Base-by-base conservation (phyloP, 2,329 filamentous ascomycete species). In the Diaporthe citrichinensis region DNA sequence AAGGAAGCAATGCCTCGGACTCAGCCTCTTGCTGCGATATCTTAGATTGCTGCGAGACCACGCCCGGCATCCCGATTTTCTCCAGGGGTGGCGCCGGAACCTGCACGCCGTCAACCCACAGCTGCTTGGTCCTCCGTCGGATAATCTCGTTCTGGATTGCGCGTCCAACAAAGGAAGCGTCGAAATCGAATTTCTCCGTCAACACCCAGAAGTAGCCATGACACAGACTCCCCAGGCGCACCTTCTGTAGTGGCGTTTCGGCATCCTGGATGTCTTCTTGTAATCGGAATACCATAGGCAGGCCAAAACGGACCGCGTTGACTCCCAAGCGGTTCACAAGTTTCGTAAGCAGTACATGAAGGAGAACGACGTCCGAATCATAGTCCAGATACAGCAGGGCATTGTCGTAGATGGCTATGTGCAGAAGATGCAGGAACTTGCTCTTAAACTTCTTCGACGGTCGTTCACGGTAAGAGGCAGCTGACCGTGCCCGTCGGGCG, bases 151-250 rank as follows among this genome's bases (percentile, higher is more conserved):
- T 92, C 73, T 93, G 90, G 46, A 98, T 92, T 10, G 92, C 91
- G 71, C 89, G 89, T 10, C 95, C 95, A 25, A 94, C 88, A 0
- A 88, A 87, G 0, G 93, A 92, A 9, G 88, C 88, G 72, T 96
- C 93, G 77, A 97, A 93, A 61, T 94, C 90, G 77, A 98, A 96
- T 73, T 91, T 92, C 75, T 96, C 93, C 6, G 90, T 92, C 76
- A 98, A 82, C 0, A 91, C 90, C 93, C 94, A 96, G 75, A 98
- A 92, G 83, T 98, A 98, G 12, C 95, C 96, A 81, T 98, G 94
- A 69, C 96, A 94, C 74, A 98, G 86, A 81, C 94, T 95, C 41
- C 94, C 95, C 58, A 97, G 87, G 58, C 94, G 93, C 53, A 98
- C 90, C 81, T 96, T 97, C 41, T 93, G 90, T 57, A 91, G 83